Conservation (phyloP, 1,139 yeast genomes). For the Taiozyma sp. region DNA sequence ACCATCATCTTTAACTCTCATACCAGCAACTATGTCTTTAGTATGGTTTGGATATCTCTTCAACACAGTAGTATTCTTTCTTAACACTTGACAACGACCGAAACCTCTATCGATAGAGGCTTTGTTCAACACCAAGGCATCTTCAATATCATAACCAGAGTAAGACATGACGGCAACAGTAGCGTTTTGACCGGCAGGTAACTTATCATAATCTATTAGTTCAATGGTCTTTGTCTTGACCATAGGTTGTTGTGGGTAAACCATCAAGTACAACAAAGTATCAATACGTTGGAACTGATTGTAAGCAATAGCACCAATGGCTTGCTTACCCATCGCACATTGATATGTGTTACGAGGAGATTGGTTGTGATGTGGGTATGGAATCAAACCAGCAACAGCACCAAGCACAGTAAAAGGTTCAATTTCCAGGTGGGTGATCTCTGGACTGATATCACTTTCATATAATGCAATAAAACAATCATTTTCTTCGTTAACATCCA, state of each 20-base stretch:
- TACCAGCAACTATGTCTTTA: conserved; percentile 84
- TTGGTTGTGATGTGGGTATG: conserved; percentile 99
- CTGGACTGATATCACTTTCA: conserved; percentile 52
- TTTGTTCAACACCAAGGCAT: conserved; percentile 92
- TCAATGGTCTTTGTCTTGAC: conserved; percentile 97
- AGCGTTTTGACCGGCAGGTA: conserved; percentile 99
- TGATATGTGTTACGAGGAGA: conserved; percentile 98
- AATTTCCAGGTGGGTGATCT: conserved; percentile 86
- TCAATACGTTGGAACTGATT: conserved; percentile 95
- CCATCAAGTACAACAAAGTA: conserved; percentile 89
- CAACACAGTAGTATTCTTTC: conserved; percentile 83
- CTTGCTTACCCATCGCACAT: conserved; percentile 99
- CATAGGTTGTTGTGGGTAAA: conserved; percentile 98
- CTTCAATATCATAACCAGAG: conserved; percentile 99
- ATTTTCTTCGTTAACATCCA: conserved; percentile 97
- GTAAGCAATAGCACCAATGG: conserved; percentile 97
- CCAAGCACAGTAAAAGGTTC: conserved; percentile 96
- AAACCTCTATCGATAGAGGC: conserved; percentile 94
- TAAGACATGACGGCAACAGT: conserved; percentile 99
- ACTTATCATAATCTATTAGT: conserved; percentile 86
- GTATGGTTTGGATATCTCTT: conserved; percentile 93
- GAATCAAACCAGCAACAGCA: conserved; percentile 98
- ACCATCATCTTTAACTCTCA: conserved; percentile 78
- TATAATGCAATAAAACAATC: conserved; percentile 91
- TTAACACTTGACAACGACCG: conserved; percentile 96